These are phyloP conservation scores for Boletus semigastroideus DNA, from an alignment of 1,284 basidiomycete species.

Conservation along the genomic window DNA sequence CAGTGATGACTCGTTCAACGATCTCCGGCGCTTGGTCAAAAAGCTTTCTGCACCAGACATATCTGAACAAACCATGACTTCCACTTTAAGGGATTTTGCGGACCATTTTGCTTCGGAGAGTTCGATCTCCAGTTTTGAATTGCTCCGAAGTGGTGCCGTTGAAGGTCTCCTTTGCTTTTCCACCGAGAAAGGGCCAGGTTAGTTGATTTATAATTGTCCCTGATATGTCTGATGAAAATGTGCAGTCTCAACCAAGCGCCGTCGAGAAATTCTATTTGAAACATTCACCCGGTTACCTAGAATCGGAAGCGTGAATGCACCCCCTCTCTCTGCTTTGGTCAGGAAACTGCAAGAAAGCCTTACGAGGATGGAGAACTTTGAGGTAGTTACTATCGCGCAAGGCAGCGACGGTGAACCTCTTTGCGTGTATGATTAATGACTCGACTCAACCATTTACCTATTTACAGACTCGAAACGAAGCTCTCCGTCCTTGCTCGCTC, in stretches of 20 bases:
- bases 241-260: conserved; percentile 54
- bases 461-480: conserved; percentile 76
- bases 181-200: conserved; percentile 54
- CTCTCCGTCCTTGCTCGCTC: conserved; percentile 83
- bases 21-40: conserved; percentile 65
- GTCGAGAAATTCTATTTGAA: conserved; percentile 75
- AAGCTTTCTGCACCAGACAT: conserved; percentile 55
- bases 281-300: conserved; percentile 63
- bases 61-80: conserved; percentile 64
- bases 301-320: conserved; percentile 44
- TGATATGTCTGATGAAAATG: conserved; percentile 10
- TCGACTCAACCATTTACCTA: conserved; percentile 1
- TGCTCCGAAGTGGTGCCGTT: conserved; percentile 91
- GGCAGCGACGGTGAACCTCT: conserved; percentile 61
- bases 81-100: conserved; percentile 71
- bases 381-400: conserved; percentile 84
- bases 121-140: conserved; percentile 93
- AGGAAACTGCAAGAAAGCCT: conserved; percentile 94
- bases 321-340: conserved; percentile 79
- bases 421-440: background rate
- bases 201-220: conserved; percentile 10
- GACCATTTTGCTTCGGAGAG: conserved; percentile 77
- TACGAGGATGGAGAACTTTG: conserved; percentile 91
- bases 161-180: conserved; percentile 85
- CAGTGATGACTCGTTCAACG: conserved; percentile 64